Conservation (phyloP, 1,139 yeast species). For the Pichia sp. region DNA sequence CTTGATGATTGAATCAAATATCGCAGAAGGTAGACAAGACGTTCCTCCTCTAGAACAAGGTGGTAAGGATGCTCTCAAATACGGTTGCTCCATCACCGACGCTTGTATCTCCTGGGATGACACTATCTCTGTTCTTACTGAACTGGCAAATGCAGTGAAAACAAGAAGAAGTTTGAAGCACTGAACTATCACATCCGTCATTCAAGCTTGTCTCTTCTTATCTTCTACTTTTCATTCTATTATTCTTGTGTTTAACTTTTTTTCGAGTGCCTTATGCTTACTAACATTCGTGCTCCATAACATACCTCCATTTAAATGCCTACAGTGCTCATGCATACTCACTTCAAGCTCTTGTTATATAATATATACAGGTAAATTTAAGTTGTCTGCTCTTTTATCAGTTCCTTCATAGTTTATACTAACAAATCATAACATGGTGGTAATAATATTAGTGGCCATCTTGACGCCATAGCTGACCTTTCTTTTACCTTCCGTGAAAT, state of each 20-base stretch:
- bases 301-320: no score
- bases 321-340: no score
- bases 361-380: no score
- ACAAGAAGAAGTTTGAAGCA: conserved; percentile 46
- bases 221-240: no score
- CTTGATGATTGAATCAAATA: conserved; percentile 91
- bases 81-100: conserved; percentile 94
- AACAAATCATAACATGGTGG: conserved; percentile 60
- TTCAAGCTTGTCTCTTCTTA: no score
- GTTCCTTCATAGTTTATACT: no score
- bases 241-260: not conserved
- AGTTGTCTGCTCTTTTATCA: no score
- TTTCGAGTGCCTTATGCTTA: no score
- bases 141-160: conserved; percentile 72
- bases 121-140: conserved; percentile 65
- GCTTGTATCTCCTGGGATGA: conserved; percentile 91
- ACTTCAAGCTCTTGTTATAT: no score
- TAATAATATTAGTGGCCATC: conserved; percentile 56
- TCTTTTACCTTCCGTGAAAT: conserved; percentile 50
- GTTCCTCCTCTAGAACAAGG: conserved; percentile 60
- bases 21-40: conserved; percentile 88
- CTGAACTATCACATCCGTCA: no score
- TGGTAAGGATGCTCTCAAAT: conserved; percentile 67
- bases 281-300: no score
- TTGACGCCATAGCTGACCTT: conserved; percentile 52